Base-by-base conservation (phyloP, 306 rosid species). In the Abrus pulchellus region DNA sequence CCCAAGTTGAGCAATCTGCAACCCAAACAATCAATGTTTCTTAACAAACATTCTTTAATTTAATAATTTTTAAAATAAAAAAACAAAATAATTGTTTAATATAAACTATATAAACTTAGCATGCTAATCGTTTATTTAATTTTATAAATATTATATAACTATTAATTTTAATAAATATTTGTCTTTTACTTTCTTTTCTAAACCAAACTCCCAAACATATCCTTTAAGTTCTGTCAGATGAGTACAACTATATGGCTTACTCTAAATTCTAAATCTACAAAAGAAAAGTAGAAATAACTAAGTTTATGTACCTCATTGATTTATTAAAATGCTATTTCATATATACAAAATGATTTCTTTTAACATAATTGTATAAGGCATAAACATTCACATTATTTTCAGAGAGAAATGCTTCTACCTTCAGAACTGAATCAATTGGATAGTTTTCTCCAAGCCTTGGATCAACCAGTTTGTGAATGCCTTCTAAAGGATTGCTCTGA, bases 1-100 rank as follows among this genome's bases (percentile, higher is more conserved):
- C 7, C 91, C 98, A 9, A 91, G 94, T 72, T 90, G 90, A 5
- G 90, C 92, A 86, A 90, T 82, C 97, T 92, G 92, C 86, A 85
- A 34, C 34, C 72, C 71, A 80, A 66, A 77, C 72, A 77, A 41
- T 53, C 74, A 70, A 43, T 49, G 13, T 4, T 12, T 5, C 3
- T 75, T 49, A 62, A 77, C 9, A 20, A 20, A 20, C 20, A 20
- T 20, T 20, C 20, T 20, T 20, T 20, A 20, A 20, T 20, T 20
- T 20, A 20, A 20, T 20, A 20, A 20, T 20, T 20, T 20, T 20
- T 20, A 20, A 20, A 20, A 20, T 20, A 20, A 20, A 20, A 20
- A 20, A 20, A 20, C 20, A 20, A 20, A 20, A 20, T 20, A 20
- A 20, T 20, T 20, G 20, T 20, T 20, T 20, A 20, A 20, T 20